These are phyloP conservation scores for Udeniomyces megalosporus DNA, from an alignment of 768 basidiomycete genomes.

Conservation along the genomic window DNA sequence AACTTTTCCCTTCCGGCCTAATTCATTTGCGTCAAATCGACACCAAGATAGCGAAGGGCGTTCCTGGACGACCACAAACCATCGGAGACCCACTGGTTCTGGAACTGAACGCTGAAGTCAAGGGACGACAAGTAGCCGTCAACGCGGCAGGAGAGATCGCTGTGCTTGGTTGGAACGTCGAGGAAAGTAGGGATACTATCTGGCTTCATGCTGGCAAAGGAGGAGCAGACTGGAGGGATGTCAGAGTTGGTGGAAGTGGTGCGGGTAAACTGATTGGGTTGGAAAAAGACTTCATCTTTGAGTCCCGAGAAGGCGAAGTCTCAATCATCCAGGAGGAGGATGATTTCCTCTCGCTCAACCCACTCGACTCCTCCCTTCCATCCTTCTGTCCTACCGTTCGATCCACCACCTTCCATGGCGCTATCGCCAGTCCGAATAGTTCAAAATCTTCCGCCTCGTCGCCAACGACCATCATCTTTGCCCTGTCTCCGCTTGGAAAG, in stretches of 20 bases:
- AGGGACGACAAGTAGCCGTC: slow-evolving; percentile 4
- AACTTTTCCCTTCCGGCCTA: slow-evolving; percentile 54
- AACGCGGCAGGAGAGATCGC: background rate
- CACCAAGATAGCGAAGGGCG: slow-evolving; percentile 5
- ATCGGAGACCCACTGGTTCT: background rate
- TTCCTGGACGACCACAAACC: background rate
- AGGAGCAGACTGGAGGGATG: slow-evolving; percentile 13
- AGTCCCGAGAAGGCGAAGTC: slow-evolving; percentile 19
- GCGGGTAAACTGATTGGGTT: slow-evolving; percentile 17
- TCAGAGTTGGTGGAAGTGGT: slow-evolving; percentile 12
- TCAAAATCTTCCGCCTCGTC: background rate
- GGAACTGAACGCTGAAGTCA: background rate
- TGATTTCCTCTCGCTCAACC: slow-evolving; percentile 17
- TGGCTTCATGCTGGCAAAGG: slow-evolving; percentile 14
- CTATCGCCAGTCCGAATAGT: no score
- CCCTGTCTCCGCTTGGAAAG: slow-evolving; percentile 49
- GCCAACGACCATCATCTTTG: slow-evolving; percentile 37
- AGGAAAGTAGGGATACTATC: background rate
- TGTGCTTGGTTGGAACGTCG: slow-evolving; percentile 4
- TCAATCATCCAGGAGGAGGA: slow-evolving; percentile 15
- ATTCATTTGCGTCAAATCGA: slow-evolving; percentile 35
- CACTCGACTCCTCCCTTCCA: slow-evolving; percentile 8
- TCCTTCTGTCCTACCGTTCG: slow-evolving; percentile 17
- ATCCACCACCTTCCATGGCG: slow-evolving; percentile 2
- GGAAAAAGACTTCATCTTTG: slow-evolving; percentile 16